Evolutionary conservation across 768 basidiomycete genomes (phyloP).

Genomic region (Serendipita sp.): DNA sequence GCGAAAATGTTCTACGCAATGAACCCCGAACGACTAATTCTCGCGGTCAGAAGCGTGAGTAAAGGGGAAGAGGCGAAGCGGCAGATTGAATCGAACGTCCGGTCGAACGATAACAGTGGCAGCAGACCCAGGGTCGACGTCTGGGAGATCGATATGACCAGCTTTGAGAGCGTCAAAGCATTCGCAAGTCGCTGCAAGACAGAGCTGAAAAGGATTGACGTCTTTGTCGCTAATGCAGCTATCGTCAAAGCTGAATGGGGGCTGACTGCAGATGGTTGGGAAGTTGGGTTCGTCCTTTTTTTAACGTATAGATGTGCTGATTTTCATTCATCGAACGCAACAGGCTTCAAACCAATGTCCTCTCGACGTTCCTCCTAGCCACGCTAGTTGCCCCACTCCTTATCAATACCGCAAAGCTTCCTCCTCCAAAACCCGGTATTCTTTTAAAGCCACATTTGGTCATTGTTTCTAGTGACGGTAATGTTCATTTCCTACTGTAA

Average conservation of each 20-base stretch:
- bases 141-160: conserved; percentile 8
- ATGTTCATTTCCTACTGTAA: not conserved
- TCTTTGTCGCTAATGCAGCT: conserved; percentile 9
- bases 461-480: not conserved
- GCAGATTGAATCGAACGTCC: not conserved
- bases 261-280: conserved; percentile 9
- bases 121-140: conserved; percentile 1
- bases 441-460: not conserved
- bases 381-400: not conserved
- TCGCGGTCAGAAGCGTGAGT: conserved; percentile 19
- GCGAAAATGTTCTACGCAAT: conserved; percentile 19
- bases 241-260: not conserved
- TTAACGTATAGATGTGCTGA: no score
- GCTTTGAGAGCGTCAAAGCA: conserved; percentile 3
- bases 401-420: not conserved
- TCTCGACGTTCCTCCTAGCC: not conserved
- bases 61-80: conserved; percentile 15
- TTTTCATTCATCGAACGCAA: not conserved
- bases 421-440: not conserved
- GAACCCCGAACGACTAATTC: conserved; percentile 19
- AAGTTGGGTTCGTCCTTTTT: conserved; percentile 5
- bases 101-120: not conserved
- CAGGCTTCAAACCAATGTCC: not conserved
- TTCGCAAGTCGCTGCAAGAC: conserved; percentile 8
- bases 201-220: conserved; percentile 8